Percentiles rank a stretch among this genome's conserved stretches.
These are phyloP conservation scores for Mycena crocata DNA, from an alignment of 768 basidiomycete species.

Conservation along the genomic window DNA sequence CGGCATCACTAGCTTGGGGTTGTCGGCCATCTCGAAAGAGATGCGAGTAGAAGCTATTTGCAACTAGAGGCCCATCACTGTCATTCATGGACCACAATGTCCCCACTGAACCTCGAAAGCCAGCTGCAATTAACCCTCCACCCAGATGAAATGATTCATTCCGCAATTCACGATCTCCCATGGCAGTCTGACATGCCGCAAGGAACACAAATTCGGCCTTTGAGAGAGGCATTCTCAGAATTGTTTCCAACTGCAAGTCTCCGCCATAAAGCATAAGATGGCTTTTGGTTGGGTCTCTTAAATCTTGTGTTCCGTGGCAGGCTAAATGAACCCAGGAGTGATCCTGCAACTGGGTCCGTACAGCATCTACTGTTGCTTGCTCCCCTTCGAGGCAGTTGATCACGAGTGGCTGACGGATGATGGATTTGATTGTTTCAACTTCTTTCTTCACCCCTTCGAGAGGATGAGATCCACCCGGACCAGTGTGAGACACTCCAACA, in stretches of 20 bases:
- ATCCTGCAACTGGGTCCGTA: not conserved
- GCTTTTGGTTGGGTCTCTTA: not conserved
- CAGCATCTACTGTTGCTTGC: not conserved
- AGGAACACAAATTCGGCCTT: not conserved
- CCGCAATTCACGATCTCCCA: too few species aligned
- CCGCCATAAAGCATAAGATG: not conserved
- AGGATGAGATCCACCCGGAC: not conserved
- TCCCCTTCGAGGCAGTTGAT: not conserved
- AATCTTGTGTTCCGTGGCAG: too few species aligned
- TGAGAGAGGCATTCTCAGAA: not conserved
- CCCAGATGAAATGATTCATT: too few species aligned
- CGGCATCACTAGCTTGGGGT: too few species aligned
- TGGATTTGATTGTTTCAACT: not conserved
- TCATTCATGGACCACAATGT: too few species aligned
- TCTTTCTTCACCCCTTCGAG: not conserved
- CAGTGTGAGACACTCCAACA: not conserved
- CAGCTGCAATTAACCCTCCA: too few species aligned
- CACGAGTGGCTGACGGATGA: not conserved
- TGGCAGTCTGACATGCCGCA: too few species aligned
- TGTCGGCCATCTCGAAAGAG: too few species aligned
- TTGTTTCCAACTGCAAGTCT: too few species aligned
- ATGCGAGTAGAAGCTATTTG: too few species aligned
- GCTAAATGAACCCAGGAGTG: not conserved
- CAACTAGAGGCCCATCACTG: too few species aligned
- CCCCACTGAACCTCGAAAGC: too few species aligned